Evolutionary conservation across 768 basidiomycete genomes (phyloP).

Genomic region (Pleurotus salmoneostramineus): DNA sequence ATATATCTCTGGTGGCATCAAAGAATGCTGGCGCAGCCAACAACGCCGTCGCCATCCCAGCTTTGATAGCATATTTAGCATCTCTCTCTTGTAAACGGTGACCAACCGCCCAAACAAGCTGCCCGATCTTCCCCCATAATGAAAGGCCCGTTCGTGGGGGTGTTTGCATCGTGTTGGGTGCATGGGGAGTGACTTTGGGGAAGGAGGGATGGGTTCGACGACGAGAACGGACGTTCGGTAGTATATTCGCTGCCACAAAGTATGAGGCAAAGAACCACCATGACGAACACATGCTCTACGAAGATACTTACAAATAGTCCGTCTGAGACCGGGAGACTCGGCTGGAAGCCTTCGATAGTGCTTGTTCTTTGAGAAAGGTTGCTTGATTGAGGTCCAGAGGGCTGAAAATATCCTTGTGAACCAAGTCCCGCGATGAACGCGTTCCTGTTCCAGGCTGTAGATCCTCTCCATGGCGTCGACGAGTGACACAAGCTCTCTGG

Average conservation of each 20-base stretch:
- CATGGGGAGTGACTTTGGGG: conserved; percentile 79
- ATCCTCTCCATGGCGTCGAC: conserved; percentile 83
- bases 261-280: not conserved
- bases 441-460: conserved; percentile 59
- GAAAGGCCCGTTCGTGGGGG: conserved; percentile 61
- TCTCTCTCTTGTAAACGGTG: conserved; percentile 65
- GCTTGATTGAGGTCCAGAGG: conserved; percentile 8
- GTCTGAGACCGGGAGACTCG: conserved; percentile 13
- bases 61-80: conserved; percentile 85
- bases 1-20: conserved; percentile 69
- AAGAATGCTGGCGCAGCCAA: conserved; percentile 89
- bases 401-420: conserved; percentile 31
- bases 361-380: not conserved
- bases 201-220: conserved; percentile 60
- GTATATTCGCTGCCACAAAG: not conserved
- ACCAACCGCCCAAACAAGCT: conserved; percentile 71
- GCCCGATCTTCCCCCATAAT: conserved; percentile 58
- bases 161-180: conserved; percentile 82
- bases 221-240: conserved; percentile 16
- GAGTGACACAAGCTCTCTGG: conserved; percentile 75
- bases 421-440: conserved; percentile 29
- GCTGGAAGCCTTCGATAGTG: not conserved
- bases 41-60: conserved; percentile 77
- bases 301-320: conserved; percentile 37
- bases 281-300: not conserved